Base-by-base conservation (phyloP, 2,329 filamentous ascomycete species). In the Colletotrichum sp. region DNA sequence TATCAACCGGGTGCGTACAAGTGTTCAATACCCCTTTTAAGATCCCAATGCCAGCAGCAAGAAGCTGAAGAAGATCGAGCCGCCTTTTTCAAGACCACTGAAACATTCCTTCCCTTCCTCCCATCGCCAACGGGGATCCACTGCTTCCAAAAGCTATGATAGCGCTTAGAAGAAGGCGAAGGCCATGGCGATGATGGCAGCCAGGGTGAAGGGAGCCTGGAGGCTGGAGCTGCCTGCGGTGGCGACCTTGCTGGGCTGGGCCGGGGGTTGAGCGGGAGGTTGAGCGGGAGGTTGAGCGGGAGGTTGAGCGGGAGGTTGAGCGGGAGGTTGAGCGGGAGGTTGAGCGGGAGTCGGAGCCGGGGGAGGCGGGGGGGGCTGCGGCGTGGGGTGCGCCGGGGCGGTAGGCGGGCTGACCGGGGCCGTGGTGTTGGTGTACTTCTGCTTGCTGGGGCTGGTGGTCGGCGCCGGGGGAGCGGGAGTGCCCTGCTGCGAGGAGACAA, bases 161-260 rank as follows among this genome's bases (percentile, higher is more conserved):
- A 21, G 28, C 36, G 52, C 75, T 65, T 73, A 78, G 65, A 78
- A 44, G 39, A 69, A 64, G 24, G 34, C 65, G 26, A 70, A 21
- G 68, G 52, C 77, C 8, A 60, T 21, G 21, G 68, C 39, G 6
- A 71, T 65, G 26, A 63, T 26, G 34, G 60, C 63, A 8, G 30
- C 60, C 18, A 77, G 75, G 60, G 59, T 71, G 36, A 74, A 57
- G 8, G 68, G 18, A 21, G 64, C 67, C 59, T 78, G 52, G 63
- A 71, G 15, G 64, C 39, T 70, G 71, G 52, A 67, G 65, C 75
- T 68, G 21, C 59, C 64, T 7, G 75, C 76, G 34, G 62, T 66
- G 28, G 32, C 28, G n/a, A 78, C 77, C 13, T 34, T 70, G 30
- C 65, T 30, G 6, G 72, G 72, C 18, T 64, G 36, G 24, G 36